phyloP scores from a whole-genome alignment of 2,329 filamentous ascomycete species.

The Grosmannia serpens region DNA sequence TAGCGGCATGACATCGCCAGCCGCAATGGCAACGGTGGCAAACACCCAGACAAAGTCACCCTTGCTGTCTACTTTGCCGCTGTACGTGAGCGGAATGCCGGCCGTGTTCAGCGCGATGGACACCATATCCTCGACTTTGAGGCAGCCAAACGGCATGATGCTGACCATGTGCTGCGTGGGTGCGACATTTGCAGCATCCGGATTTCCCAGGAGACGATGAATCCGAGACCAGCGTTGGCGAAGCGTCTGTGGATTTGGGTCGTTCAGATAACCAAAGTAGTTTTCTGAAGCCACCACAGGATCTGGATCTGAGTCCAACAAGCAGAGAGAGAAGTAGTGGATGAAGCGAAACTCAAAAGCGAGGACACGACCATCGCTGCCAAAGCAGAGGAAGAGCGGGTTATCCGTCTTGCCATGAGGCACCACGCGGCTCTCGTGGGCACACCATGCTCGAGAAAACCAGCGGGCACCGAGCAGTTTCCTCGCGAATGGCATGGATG shows the following conservation, averaged over 20 bases:
- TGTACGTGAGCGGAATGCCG: slow-evolving; percentile 12
- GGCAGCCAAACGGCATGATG: slow-evolving; percentile 11
- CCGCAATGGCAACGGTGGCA: slow-evolving; percentile 10
- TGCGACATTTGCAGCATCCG: neutral
- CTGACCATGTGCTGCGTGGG: slow-evolving; percentile 14
- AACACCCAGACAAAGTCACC: slow-evolving; percentile 14
- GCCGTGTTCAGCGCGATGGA: slow-evolving; percentile 17
- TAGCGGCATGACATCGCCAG: slow-evolving; percentile 11
- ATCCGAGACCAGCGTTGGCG: slow-evolving; percentile 7
- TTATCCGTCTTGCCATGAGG: slow-evolving; percentile 11
- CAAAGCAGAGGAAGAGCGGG: slow-evolving; percentile 15
- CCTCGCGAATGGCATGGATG: slow-evolving; percentile 5
- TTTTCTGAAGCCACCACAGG: neutral
- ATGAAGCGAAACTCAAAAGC: slow-evolving; percentile 16
- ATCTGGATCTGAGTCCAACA: slow-evolving; percentile 1
- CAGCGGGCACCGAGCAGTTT: slow-evolving; percentile 13
- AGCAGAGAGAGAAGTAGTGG: slow-evolving; percentile 8
- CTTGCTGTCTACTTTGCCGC: slow-evolving; percentile 1
- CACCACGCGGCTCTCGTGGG: slow-evolving; percentile 15
- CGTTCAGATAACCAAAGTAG: neutral
- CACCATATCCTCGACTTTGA: slow-evolving; percentile 11
- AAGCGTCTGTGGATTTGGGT: slow-evolving; percentile 8
- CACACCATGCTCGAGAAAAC: slow-evolving; percentile 16
- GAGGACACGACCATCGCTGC: slow-evolving; percentile 8
- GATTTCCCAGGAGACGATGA: slow-evolving; percentile 5